Evolutionary conservation across 768 basidiomycete genomes (phyloP), one percentile per base, ranked within the genome.

Genomic region (Tylopilus vinaceipallidus): DNA sequence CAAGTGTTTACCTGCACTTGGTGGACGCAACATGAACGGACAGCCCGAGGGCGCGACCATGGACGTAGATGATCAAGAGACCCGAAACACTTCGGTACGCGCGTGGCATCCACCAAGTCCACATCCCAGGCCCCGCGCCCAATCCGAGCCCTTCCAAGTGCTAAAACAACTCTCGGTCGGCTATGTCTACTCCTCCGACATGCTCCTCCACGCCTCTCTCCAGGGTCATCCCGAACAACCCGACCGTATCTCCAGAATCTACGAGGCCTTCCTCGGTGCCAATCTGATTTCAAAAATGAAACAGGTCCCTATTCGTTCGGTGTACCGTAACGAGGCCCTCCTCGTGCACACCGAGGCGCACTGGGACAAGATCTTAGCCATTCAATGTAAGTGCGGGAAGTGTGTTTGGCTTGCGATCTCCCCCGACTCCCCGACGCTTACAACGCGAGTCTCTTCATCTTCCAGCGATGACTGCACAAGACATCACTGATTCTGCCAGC

Each of bases 311-410:
- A 86, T 91, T 59, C 77, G 91, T 43, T 76, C 81, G 42, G 91
- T 88, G 12, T 75, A 77, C 36, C 81, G 79, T 52, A 78, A 86
- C 26, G 95, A 98, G 70, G 89, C 84, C 12, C 69, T 91, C 49
- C 82, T 98, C 20, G 93, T 98, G 4, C 97, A 99, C 68, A 86
- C 84, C 39, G 84, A 88, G 59, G 88, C 88, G 42, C 89, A 92
- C 55, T 98, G 95, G 94, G 81, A 93, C 55, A 91, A 90, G 69
- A 86, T 98, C 19, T 74, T 87, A 50, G 84, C 82, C 20, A 84
- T 94, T 22, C 84, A 85, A 69, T 75, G 94, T 95, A 68, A 72
- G 88, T 77, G 24, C 50, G 23, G 20, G 46, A 32, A 49, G 45
- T 29, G 26, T 36, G 29, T 29, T 30, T 26, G 34, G 40, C 22